phyloP scores from a whole-genome alignment of 345 rosid species.

The Clarkia xantiana region DNA sequence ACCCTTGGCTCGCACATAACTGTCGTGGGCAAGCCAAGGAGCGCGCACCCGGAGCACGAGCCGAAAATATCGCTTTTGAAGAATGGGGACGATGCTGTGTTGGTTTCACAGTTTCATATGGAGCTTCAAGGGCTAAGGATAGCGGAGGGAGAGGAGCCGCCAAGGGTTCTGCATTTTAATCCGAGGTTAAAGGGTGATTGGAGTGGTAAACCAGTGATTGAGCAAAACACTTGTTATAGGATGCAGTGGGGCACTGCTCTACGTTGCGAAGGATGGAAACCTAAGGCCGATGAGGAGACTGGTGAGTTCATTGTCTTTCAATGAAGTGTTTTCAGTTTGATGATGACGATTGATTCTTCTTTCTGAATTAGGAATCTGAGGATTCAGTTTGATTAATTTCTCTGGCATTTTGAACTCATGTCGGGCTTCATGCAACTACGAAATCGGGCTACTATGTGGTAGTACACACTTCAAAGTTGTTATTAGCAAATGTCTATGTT shows the following conservation, averaged over 20 bases:
- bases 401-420: too few relatives aligned
- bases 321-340: neutral
- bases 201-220: slow-evolving; percentile 74
- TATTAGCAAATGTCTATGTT: neutral
- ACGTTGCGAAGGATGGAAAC: slow-evolving; percentile 81
- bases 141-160: slow-evolving; percentile 97
- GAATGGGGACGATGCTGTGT: slow-evolving; percentile 29
- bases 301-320: slow-evolving; percentile 20
- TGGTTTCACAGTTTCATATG: slow-evolving; percentile 76
- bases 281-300: slow-evolving; percentile 69
- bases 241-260: slow-evolving; percentile 87
- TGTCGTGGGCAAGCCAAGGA: slow-evolving; percentile 71
- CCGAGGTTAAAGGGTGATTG: slow-evolving; percentile 91
- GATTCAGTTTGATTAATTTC: too few relatives aligned
- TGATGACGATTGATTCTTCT: neutral
- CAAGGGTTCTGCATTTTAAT: slow-evolving; percentile 74
- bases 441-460: too few relatives aligned
- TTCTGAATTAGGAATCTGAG: too few relatives aligned
- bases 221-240: slow-evolving; percentile 85
- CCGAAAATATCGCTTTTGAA: slow-evolving; percentile 37
- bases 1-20: slow-evolving; percentile 78
- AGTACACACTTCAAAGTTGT: too few relatives aligned
- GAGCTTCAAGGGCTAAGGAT: slow-evolving; percentile 78
- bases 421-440: too few relatives aligned
- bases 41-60: slow-evolving; percentile 41